Evolutionary conservation across 2,329 filamentous ascomycete genomes (phyloP).

Genomic region (Blastomyces parvus): DNA sequence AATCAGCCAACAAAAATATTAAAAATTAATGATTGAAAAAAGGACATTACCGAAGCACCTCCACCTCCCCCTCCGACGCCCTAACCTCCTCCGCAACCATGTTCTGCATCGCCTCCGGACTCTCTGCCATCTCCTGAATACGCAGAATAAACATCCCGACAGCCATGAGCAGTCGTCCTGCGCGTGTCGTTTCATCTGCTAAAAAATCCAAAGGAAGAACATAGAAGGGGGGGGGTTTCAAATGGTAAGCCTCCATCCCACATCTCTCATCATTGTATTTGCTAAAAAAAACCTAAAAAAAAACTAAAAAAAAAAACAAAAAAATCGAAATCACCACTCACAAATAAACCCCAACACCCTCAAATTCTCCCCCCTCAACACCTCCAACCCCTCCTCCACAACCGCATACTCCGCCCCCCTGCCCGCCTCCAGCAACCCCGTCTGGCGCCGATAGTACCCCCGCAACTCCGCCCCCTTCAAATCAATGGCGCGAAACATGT

Average conservation of each 20-base stretch:
- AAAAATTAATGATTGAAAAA: background rate
- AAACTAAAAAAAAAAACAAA: too few species aligned
- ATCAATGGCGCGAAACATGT: background rate
- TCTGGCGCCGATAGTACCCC: background rate
- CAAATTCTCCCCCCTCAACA: background rate
- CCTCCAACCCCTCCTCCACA: background rate
- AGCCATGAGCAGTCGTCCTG: background rate
- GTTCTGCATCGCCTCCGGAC: background rate
- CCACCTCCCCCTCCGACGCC: background rate
- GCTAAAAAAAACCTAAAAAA: background rate
- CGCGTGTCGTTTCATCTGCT: slow-evolving; percentile 2
- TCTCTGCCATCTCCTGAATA: background rate
- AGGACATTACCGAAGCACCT: background rate
- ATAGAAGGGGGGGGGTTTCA: background rate
- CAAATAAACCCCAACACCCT: too few species aligned
- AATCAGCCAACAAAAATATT: too few species aligned
- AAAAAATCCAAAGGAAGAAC: background rate
- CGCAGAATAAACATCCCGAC: background rate
- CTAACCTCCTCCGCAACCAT: background rate
- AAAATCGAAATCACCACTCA: too few species aligned
- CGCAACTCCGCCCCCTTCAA: background rate
- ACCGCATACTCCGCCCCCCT: background rate
- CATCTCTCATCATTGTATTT: background rate
- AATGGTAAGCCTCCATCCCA: background rate
- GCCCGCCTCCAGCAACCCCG: background rate